Evolutionary conservation across 106 monocot species (phyloP).

Genomic region (Dioscorea alata): DNA sequence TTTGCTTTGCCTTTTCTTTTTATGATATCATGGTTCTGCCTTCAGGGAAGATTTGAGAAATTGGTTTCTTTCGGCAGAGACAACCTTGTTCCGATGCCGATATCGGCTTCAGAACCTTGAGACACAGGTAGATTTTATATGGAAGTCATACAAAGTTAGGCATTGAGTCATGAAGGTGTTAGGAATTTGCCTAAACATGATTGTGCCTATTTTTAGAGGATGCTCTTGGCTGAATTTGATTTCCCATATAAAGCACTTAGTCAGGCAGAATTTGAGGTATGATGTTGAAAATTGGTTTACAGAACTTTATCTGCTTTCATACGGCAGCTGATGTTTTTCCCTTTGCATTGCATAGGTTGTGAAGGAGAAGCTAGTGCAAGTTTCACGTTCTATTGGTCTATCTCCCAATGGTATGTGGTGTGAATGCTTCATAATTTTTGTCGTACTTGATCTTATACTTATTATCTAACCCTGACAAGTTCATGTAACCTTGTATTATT

Average conservation of each 20-base stretch:
- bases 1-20: neutral
- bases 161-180: neutral
- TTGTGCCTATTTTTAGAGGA: constrained; percentile 35
- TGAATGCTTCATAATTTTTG: too few relatives aligned
- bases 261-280: constrained; percentile 83
- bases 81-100: constrained; percentile 68
- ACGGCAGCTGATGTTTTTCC: neutral
- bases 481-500: too few relatives aligned
- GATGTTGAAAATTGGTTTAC: neutral
- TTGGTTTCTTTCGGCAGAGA: constrained; percentile 94
- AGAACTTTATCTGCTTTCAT: neutral
- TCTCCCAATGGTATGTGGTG: constrained; percentile 44
- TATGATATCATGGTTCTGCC: neutral
- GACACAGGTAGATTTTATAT: constrained; percentile 52
- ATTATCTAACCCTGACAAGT: too few relatives aligned
- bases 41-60: constrained; percentile 77
- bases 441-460: too few relatives aligned
- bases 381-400: constrained; percentile 62
- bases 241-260: constrained; percentile 71
- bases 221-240: constrained; percentile 71
- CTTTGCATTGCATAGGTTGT: constrained; percentile 39
- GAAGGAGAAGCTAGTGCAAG: constrained; percentile 74
- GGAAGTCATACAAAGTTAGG: neutral
- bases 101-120: constrained; percentile 57
- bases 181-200: neutral